These are phyloP conservation scores for Glycine tomentella DNA, from an alignment of 306 rosid genomes.

Conservation along the genomic window DNA sequence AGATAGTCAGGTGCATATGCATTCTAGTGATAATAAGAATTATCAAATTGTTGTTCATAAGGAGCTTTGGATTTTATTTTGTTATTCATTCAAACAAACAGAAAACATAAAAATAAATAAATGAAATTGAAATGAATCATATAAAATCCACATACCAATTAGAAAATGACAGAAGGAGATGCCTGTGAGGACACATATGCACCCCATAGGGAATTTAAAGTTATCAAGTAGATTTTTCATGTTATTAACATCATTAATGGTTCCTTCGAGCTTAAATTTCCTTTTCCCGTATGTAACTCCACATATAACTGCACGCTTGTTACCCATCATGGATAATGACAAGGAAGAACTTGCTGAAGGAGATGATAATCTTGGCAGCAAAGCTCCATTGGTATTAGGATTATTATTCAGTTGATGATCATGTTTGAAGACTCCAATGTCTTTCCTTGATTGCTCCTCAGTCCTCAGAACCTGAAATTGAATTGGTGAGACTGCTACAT, in stretches of 20 bases:
- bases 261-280: too few relatives aligned
- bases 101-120: not conserved
- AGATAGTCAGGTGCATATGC: not conserved
- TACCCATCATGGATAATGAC: not conserved
- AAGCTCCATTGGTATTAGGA: not conserved
- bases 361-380: not conserved
- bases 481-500: constrained; percentile 9
- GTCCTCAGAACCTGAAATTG: not conserved
- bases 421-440: not conserved
- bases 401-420: not conserved
- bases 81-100: not conserved
- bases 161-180: constrained; percentile 3
- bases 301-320: constrained; percentile 75
- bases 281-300: constrained; percentile 63
- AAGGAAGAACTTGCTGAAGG: not conserved
- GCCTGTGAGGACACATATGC: constrained; percentile 77
- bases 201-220: constrained; percentile 47
- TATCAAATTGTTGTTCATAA: not conserved
- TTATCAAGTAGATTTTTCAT: constrained; percentile 50
- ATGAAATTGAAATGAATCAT: not conserved
- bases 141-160: constrained; percentile 1
- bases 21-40: constrained; percentile 11
- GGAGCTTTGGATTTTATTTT: not conserved
- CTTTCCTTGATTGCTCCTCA: constrained; percentile 7
- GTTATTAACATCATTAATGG: constrained; percentile 63